Percentiles rank a stretch among this genome's conserved stretches.
Evolutionary conservation across 257 asterid species (phyloP).

Genomic region (Solanum corneliomulleri): DNA sequence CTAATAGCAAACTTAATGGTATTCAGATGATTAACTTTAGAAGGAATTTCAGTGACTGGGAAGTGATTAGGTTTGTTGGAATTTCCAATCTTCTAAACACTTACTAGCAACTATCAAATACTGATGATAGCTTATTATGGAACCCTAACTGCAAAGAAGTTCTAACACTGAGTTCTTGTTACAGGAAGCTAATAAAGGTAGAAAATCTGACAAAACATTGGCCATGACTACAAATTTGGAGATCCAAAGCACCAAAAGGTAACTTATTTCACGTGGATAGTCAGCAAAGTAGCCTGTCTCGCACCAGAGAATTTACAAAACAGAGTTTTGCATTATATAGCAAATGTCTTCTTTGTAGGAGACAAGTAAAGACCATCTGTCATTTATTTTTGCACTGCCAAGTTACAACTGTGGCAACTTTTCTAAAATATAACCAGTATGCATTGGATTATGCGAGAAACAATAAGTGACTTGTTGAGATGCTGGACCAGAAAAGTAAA

Average conservation of each 20-base stretch:
- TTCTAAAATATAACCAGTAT: background rate
- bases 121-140: background rate
- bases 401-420: background rate
- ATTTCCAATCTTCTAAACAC: background rate
- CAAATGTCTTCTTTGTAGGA: background rate
- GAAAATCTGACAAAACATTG: background rate
- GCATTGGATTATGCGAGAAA: background rate
- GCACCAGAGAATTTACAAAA: background rate
- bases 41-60: background rate
- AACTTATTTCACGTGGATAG: background rate
- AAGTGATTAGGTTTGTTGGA: background rate
- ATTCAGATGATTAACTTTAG: background rate
- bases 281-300: background rate
- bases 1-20: background rate
- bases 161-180: background rate
- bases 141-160: background rate
- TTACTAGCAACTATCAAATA: background rate
- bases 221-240: background rate
- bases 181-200: background rate
- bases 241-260: background rate
- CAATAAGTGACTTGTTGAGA: background rate
- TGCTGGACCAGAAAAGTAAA: background rate
- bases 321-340: background rate
- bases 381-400: background rate
- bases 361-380: background rate